Conservation (phyloP, 1,284 basidiomycete genomes). For the Microbotryum intermedium region DNA sequence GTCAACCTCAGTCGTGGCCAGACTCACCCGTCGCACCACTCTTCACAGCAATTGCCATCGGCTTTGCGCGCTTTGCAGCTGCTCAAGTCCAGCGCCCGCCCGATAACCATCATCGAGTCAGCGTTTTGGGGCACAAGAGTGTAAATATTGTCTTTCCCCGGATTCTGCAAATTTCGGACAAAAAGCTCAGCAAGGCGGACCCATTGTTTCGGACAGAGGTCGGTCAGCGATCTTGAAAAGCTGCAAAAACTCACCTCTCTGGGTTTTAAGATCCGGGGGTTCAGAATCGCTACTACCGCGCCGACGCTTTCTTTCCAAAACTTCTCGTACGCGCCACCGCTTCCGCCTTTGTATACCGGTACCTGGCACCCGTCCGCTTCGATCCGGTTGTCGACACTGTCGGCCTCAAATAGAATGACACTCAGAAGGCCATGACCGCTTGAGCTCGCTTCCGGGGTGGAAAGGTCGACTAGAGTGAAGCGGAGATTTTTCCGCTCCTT, state of each 20-base stretch:
- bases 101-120: slow-evolving; percentile 71
- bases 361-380: slow-evolving; percentile 25
- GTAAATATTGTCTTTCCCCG: slow-evolving; percentile 54
- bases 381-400: slow-evolving; percentile 41
- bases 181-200: background rate
- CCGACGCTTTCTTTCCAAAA: slow-evolving; percentile 78
- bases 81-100: slow-evolving; percentile 73
- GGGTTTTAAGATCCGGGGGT: slow-evolving; percentile 60
- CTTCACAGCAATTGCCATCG: slow-evolving; percentile 70
- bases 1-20: background rate
- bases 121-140: slow-evolving; percentile 77
- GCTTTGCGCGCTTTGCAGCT: slow-evolving; percentile 64
- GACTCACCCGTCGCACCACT: slow-evolving; percentile 77
- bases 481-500: slow-evolving; percentile 50
- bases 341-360: slow-evolving; percentile 73
- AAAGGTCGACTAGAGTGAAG: slow-evolving; percentile 76
- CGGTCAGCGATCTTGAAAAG: background rate
- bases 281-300: slow-evolving; percentile 78
- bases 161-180: slow-evolving; percentile 47
- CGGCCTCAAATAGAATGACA: slow-evolving; percentile 79
- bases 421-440: slow-evolving; percentile 75
- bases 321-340: slow-evolving; percentile 80
- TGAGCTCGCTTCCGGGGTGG: slow-evolving; percentile 44
- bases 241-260: slow-evolving; percentile 1
- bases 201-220: background rate